Evolutionary conservation across 2,329 filamentous ascomycete species (phyloP).

Genomic region (Hymenoscyphus scutula): DNA sequence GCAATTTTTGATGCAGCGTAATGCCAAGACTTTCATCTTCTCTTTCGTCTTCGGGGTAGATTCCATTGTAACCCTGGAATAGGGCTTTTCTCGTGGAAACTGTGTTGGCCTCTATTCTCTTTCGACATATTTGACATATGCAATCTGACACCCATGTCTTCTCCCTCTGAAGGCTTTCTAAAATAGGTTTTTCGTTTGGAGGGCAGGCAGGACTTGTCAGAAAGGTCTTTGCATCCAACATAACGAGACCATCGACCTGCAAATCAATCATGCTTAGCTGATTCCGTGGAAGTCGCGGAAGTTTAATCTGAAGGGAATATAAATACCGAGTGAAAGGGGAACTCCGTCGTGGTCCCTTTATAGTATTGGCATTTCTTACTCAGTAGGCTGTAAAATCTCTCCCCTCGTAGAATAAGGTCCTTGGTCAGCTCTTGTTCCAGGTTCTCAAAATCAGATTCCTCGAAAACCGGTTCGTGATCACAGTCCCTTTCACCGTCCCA

Average conservation of each 20-base stretch:
- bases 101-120: neutral
- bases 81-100: neutral
- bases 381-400: conserved; percentile 12
- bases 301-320: too few relatives aligned
- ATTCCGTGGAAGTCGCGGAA: neutral
- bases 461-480: neutral
- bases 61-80: neutral
- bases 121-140: neutral
- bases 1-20: conserved; percentile 6
- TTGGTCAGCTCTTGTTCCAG: neutral
- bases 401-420: neutral
- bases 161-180: neutral
- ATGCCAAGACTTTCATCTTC: neutral
- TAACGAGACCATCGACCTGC: conserved; percentile 13
- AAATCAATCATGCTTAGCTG: neutral
- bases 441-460: neutral
- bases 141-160: conserved; percentile 4
- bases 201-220: conserved; percentile 1
- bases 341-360: conserved; percentile 9
- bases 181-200: neutral
- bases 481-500: neutral
- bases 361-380: conserved; percentile 13
- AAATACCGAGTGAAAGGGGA: conserved; percentile 7
- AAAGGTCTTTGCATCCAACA: conserved; percentile 13
- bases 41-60: neutral